A percentile compares a stretch with the other conserved stretches of the same genome.
phyloP scores from a whole-genome alignment of 2,329 filamentous ascomycete genomes.

The Diplodia sapinea region DNA sequence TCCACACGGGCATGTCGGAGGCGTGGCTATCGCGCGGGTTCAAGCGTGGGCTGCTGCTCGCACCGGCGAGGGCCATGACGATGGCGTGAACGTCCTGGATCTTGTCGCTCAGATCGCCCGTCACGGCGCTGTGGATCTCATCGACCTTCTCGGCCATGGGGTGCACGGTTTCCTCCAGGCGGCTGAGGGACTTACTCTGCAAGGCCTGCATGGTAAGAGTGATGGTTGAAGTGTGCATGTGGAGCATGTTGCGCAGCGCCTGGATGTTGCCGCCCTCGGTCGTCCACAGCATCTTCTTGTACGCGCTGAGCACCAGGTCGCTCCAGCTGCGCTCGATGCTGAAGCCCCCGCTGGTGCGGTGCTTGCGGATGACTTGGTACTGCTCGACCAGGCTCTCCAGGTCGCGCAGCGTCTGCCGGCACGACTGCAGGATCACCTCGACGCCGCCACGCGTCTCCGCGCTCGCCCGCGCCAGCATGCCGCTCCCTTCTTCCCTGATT shows the following conservation, averaged over 20 bases:
- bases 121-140: constrained; percentile 37
- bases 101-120: constrained; percentile 38
- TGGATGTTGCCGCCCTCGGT: constrained; percentile 51
- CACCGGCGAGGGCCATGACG: constrained; percentile 38
- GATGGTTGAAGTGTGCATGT: constrained; percentile 52
- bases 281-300: constrained; percentile 53
- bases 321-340: constrained; percentile 54
- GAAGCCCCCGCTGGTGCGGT: constrained; percentile 48
- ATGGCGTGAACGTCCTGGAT: constrained; percentile 43
- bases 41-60: constrained; percentile 31
- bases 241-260: constrained; percentile 48
- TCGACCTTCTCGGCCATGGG: constrained; percentile 45
- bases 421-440: constrained; percentile 48
- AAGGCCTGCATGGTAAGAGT: constrained; percentile 50
- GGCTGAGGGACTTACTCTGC: constrained; percentile 40
- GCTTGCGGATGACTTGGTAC: constrained; percentile 53
- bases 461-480: constrained; percentile 45
- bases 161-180: constrained; percentile 40
- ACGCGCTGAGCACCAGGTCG: constrained; percentile 49
- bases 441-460: constrained; percentile 46
- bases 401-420: constrained; percentile 50
- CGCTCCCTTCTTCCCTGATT: constrained; percentile 18
- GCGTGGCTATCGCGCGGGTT: constrained; percentile 27
- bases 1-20: constrained; percentile 18
- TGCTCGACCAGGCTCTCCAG: constrained; percentile 53